Conservation (phyloP, 2,329 filamentous ascomycete species). For the Dichotomopilus funicola region DNA sequence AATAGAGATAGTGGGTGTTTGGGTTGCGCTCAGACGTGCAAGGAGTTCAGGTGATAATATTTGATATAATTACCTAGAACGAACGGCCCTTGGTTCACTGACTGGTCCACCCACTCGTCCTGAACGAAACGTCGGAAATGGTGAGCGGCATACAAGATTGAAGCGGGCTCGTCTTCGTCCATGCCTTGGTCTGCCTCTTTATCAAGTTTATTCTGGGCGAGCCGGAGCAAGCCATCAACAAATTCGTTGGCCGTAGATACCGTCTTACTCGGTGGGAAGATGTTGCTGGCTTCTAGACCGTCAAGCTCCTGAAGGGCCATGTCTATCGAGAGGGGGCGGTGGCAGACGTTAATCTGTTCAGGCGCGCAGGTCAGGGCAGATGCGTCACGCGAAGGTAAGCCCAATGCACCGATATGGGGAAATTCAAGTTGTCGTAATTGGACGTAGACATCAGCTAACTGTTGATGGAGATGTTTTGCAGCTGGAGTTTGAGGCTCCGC, state of each 20-base stretch:
- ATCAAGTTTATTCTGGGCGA: constrained; percentile 1
- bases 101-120: constrained; percentile 3
- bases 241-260: constrained; percentile 1
- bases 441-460: constrained; percentile 5
- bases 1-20: no score
- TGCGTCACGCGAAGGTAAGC: not conserved
- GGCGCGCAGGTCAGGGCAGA: constrained; percentile 1
- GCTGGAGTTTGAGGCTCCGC: not conserved
- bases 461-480: not conserved
- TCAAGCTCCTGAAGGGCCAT: constrained; percentile 3
- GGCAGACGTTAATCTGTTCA: not conserved
- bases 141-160: constrained; percentile 6
- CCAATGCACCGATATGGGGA: constrained; percentile 4
- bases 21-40: no score
- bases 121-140: constrained; percentile 7
- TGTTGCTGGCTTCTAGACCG: not conserved
- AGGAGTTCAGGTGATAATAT: no score
- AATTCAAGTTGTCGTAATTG: constrained; percentile 6
- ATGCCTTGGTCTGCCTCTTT: constrained; percentile 1
- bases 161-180: constrained; percentile 4
- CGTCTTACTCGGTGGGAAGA: constrained; percentile 1
- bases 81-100: not conserved
- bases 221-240: not conserved
- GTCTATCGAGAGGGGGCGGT: constrained; percentile 7
- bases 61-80: no score